Conservation (phyloP, 768 basidiomycete genomes). For the Pholiota conissans region DNA sequence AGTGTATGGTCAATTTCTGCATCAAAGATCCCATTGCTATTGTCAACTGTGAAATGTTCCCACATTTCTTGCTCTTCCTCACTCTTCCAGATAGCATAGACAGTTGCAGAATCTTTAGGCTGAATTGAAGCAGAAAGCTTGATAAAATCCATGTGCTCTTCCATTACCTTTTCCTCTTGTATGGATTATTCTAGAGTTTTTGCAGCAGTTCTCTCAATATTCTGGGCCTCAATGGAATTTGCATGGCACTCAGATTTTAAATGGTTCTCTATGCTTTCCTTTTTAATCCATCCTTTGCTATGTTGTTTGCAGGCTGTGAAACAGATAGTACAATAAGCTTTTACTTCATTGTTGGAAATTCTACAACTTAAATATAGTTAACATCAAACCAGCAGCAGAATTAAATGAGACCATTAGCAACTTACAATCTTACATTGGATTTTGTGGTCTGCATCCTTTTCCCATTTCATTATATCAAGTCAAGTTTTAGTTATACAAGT, state of each 20-base stretch:
- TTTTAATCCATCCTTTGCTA: conserved; percentile 3
- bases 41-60: background rate
- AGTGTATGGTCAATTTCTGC: conserved; percentile 14
- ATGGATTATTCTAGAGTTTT: background rate
- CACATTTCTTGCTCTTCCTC: background rate
- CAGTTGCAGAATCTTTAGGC: background rate
- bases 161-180: conserved; percentile 1
- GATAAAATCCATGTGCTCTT: background rate
- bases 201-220: background rate
- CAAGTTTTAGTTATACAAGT: no score
- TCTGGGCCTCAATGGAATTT: background rate
- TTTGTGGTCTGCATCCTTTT: no score
- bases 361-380: no score
- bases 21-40: conserved; percentile 2
- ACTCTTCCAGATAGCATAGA: background rate
- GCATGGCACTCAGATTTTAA: conserved; percentile 1
- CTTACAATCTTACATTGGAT: no score
- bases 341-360: no score
- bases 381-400: no score
- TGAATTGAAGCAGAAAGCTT: background rate
- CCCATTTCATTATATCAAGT: no score
- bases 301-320: no score
- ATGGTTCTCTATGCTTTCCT: background rate
- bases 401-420: no score
- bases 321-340: no score